These are phyloP conservation scores for Ophiocordyceps camponoti-saundersi DNA, from an alignment of 2,329 filamentous ascomycete genomes.

Conservation along the genomic window DNA sequence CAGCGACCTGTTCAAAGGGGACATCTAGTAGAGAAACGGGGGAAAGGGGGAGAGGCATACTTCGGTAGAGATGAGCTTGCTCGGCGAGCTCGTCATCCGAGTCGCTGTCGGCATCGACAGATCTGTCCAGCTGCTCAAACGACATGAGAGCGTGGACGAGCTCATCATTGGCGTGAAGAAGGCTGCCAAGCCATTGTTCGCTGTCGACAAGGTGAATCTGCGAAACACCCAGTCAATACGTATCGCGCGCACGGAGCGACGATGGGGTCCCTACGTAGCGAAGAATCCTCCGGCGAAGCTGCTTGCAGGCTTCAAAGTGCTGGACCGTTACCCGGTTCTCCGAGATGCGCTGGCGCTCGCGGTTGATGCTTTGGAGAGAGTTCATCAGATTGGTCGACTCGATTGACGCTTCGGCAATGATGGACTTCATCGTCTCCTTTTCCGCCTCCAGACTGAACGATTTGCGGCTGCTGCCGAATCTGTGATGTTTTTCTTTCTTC, in stretches of 20 bases:
- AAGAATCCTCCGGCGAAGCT: constrained; percentile 65
- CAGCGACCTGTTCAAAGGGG: background rate
- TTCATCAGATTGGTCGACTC: constrained; percentile 86
- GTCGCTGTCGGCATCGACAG: constrained; percentile 59
- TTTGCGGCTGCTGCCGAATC: constrained; percentile 33
- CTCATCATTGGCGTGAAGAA: constrained; percentile 89
- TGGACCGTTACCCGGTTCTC: constrained; percentile 61
- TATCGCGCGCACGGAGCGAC: background rate
- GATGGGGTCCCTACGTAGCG: constrained; percentile 42
- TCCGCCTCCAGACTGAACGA: constrained; percentile 76
- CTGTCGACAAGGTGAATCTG: constrained; percentile 79
- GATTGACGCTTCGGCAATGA: constrained; percentile 80
- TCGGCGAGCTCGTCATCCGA: constrained; percentile 52
- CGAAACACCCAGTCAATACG: background rate
- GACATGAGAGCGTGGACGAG: constrained; percentile 88
- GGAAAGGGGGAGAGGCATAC: constrained; percentile 20
- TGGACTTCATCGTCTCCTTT: constrained; percentile 69
- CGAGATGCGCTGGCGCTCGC: constrained; percentile 74
- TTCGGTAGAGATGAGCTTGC: constrained; percentile 47
- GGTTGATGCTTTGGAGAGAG: constrained; percentile 74
- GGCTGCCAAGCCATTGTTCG: constrained; percentile 78
- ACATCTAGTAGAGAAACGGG: background rate
- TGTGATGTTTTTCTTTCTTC: constrained; percentile 34
- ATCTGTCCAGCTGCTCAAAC: constrained; percentile 83
- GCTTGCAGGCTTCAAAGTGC: constrained; percentile 75